Percentiles rank a stretch among this genome's conserved stretches.
phyloP scores from a whole-genome alignment of 2,329 filamentous ascomycete genomes.

The Colletotrichum sp. region DNA sequence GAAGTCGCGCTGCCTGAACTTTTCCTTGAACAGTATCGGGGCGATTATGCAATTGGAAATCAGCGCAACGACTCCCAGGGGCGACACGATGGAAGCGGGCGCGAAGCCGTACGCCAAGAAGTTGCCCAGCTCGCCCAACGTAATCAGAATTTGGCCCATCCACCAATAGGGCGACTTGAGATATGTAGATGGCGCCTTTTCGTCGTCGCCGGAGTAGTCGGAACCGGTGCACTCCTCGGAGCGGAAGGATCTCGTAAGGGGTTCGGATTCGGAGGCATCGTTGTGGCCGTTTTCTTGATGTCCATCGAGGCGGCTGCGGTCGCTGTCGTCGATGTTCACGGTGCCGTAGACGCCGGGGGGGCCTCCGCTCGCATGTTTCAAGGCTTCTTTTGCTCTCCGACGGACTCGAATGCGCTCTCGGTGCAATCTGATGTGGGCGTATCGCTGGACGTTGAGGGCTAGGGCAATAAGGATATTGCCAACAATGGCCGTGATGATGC shows the following conservation, averaged over 20 bases:
- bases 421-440: slow-evolving; percentile 87
- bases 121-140: slow-evolving; percentile 90
- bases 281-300: slow-evolving; percentile 23
- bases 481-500: slow-evolving; percentile 89
- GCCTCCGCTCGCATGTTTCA: slow-evolving; percentile 46
- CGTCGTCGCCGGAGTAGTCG: slow-evolving; percentile 36
- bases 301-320: not conserved
- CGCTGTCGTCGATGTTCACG: slow-evolving; percentile 23
- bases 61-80: slow-evolving; percentile 93
- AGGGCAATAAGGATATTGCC: slow-evolving; percentile 95
- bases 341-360: slow-evolving; percentile 39
- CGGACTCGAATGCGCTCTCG: slow-evolving; percentile 68
- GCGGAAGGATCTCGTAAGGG: slow-evolving; percentile 55
- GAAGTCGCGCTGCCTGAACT: slow-evolving; percentile 83
- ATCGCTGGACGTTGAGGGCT: slow-evolving; percentile 94
- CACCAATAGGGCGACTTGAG: slow-evolving; percentile 96
- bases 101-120: slow-evolving; percentile 98
- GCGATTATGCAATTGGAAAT: slow-evolving; percentile 98
- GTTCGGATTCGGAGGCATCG: slow-evolving; percentile 51
- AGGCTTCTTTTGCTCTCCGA: slow-evolving; percentile 57
- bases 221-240: slow-evolving; percentile 46
- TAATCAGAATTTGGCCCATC: slow-evolving; percentile 91
- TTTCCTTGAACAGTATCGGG: slow-evolving; percentile 90
- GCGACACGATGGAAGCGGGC: slow-evolving; percentile 95
- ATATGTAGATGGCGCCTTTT: slow-evolving; percentile 69